Percentiles rank a stretch among this genome's conserved stretches.
phyloP scores from a whole-genome alignment of 805 yeast species.

The Brettanomyces nanus region DNA sequence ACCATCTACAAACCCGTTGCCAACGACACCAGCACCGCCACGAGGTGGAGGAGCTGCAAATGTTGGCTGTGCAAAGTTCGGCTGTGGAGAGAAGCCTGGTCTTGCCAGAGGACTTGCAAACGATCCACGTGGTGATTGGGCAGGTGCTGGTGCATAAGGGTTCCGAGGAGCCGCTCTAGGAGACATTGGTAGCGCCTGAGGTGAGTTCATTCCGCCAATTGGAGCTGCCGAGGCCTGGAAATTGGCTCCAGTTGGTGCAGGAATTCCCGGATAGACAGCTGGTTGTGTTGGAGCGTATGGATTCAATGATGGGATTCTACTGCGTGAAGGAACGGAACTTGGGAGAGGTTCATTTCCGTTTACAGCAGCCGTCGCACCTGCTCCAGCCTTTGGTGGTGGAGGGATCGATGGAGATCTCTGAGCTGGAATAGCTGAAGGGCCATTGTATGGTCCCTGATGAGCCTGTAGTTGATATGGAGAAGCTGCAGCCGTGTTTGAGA shows the following conservation, averaged over 20 bases:
- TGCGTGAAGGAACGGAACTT: too few species aligned
- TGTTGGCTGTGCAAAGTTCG: conserved; percentile 1
- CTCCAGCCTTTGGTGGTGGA: conserved; percentile 22
- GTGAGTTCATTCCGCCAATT: too few species aligned
- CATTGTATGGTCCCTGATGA: conserved; percentile 4
- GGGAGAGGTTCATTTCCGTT: background rate
- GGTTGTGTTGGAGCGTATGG: conserved; percentile 2
- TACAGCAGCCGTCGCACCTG: too few species aligned
- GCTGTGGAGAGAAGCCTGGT: background rate
- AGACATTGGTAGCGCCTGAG: background rate
- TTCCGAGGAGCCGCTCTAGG: conserved; percentile 11
- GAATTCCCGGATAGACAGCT: background rate
- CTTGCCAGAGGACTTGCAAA: conserved; percentile 6
- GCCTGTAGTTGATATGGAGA: conserved; percentile 14
- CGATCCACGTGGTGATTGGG: too few species aligned
- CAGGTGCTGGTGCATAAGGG: conserved; percentile 30
- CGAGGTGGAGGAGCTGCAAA: too few species aligned
- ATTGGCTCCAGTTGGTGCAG: too few species aligned
- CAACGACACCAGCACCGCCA: too few species aligned
- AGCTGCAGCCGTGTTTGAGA: conserved; percentile 18
- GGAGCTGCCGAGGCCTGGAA: conserved; percentile 1
- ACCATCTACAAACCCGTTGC: too few species aligned
- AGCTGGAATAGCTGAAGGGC: conserved; percentile 21
- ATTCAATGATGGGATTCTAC: too few species aligned
- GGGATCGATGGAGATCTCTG: conserved; percentile 24